Evolutionary conservation across 1,139 yeast species (phyloP).

Genomic region (Kodamaea derodonti): DNA sequence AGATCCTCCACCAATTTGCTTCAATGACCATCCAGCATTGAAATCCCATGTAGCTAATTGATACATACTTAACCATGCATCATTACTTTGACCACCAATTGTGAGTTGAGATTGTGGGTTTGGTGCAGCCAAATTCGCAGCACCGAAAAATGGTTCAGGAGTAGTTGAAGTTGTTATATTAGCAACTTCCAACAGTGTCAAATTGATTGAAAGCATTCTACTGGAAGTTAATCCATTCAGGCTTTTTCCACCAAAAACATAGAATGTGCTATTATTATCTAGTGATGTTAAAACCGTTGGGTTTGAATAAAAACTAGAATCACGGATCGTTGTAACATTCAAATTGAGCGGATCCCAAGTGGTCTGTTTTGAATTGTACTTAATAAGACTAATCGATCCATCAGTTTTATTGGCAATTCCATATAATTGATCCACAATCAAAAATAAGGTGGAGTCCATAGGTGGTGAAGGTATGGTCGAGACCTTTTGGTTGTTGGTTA

Average conservation of each 20-base stretch:
- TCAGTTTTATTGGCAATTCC: conserved; percentile 24
- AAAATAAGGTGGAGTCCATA: conserved; percentile 27
- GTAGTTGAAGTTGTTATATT: conserved; percentile 42
- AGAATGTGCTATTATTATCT: conserved; percentile 27
- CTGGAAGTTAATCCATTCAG: conserved; percentile 23
- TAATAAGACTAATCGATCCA: conserved; percentile 23
- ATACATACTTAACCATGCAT: conserved; percentile 52
- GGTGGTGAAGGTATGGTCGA: conserved; percentile 30
- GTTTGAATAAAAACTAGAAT: conserved; percentile 27
- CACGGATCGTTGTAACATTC: conserved; percentile 22
- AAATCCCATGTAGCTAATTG: conserved; percentile 62
- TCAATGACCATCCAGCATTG: conserved; percentile 56
- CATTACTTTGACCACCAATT: conserved; percentile 51
- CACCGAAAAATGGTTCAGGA: conserved; percentile 50
- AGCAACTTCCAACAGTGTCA: conserved; percentile 19
- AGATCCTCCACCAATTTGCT: conserved; percentile 22
- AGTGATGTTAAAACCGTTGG: conserved; percentile 38
- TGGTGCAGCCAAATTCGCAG: conserved; percentile 42
- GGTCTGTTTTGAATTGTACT: conserved; percentile 18
- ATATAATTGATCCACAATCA: conserved; percentile 28
- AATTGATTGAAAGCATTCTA: conserved; percentile 34
- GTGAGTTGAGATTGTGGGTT: conserved; percentile 35
- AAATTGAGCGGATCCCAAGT: conserved; percentile 23
- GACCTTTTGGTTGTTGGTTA: conserved; percentile 20
- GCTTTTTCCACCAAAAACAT: conserved; percentile 48